These are phyloP conservation scores for Pseudophaeomoniella oleicola DNA, from an alignment of 2,329 filamentous ascomycete species.

Conservation along the genomic window DNA sequence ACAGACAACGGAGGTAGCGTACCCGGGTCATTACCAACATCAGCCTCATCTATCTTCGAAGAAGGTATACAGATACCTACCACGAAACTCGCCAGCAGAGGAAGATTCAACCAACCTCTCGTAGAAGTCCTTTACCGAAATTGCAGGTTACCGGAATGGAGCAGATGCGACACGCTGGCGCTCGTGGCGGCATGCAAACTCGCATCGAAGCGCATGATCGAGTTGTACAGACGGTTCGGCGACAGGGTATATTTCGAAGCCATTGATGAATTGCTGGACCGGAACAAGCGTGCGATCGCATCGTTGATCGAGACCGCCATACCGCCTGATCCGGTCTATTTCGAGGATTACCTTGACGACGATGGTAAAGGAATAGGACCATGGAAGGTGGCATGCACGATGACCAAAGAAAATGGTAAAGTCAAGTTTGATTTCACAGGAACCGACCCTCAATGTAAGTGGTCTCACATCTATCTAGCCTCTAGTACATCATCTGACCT, in stretches of 20 bases:
- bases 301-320: background rate
- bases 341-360: background rate
- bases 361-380: background rate
- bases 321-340: background rate
- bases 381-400: background rate
- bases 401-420: background rate
- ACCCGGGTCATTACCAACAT: slow-evolving; percentile 26
- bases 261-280: background rate
- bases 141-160: background rate
- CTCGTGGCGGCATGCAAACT: background rate
- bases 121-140: background rate
- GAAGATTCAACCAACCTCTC: slow-evolving; percentile 8
- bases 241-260: background rate
- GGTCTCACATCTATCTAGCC: background rate
- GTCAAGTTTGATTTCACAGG: slow-evolving; percentile 4
- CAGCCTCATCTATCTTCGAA: slow-evolving; percentile 28
- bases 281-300: background rate
- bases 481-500: background rate
- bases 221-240: background rate
- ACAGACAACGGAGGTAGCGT: slow-evolving; percentile 53
- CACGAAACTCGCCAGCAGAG: slow-evolving; percentile 31
- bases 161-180: background rate
- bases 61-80: slow-evolving; percentile 36
- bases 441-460: background rate
- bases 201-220: background rate